Evolutionary conservation across 2,329 filamentous ascomycete genomes (phyloP).

Genomic region (Dryadomyces sulphureus): DNA sequence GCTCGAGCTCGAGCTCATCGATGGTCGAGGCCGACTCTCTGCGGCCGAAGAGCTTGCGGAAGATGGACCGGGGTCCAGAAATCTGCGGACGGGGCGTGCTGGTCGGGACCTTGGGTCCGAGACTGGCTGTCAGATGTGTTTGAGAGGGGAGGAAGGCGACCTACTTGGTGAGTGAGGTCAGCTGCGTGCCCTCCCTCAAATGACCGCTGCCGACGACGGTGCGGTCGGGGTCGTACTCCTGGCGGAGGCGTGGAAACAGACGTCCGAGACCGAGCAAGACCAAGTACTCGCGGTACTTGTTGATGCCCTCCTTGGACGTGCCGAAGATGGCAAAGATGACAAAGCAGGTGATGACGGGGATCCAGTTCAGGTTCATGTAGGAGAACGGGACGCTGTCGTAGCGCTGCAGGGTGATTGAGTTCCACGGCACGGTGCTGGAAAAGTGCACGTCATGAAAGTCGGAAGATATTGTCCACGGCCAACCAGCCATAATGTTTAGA

Average conservation of each 20-base stretch:
- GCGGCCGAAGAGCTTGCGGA: too few relatives aligned
- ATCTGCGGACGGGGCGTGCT: not conserved
- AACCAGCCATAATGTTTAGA: conserved; percentile 23
- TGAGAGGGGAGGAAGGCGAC: not conserved
- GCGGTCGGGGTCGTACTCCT: conserved; percentile 16
- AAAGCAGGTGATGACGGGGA: conserved; percentile 29
- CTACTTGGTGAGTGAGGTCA: not conserved
- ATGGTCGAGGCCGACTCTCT: too few relatives aligned
- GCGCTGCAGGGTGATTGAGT: conserved; percentile 29
- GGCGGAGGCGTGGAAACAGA: conserved; percentile 25
- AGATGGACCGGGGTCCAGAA: not conserved
- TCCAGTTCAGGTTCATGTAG: conserved; percentile 31
- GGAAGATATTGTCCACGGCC: conserved; percentile 20
- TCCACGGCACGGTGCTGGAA: conserved; percentile 23
- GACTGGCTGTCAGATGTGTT: too few relatives aligned
- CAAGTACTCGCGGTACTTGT: conserved; percentile 28
- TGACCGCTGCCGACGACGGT: conserved; percentile 1
- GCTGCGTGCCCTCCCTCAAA: not conserved
- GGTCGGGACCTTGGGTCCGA: too few relatives aligned
- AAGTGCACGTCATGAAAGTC: conserved; percentile 26
- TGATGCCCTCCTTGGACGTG: conserved; percentile 36
- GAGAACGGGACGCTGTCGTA: conserved; percentile 24
- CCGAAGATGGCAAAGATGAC: conserved; percentile 41
- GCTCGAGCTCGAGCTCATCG: not conserved
- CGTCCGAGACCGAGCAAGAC: conserved; percentile 26